These are phyloP conservation scores for Austroboletus eburneus DNA, from an alignment of 768 basidiomycete genomes.

Conservation along the genomic window DNA sequence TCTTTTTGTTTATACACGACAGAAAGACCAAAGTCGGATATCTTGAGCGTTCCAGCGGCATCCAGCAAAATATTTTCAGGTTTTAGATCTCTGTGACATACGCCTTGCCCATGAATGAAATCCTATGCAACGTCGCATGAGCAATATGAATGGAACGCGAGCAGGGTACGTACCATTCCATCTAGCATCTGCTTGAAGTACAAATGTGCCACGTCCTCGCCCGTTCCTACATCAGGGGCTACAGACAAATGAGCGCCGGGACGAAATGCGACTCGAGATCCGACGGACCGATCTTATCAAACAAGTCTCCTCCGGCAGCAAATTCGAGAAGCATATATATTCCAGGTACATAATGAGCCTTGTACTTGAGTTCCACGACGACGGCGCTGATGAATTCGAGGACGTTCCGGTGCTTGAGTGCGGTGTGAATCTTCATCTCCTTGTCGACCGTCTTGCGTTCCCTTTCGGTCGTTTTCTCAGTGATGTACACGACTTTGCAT, in stretches of 20 bases:
- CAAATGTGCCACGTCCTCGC: constrained; percentile 81
- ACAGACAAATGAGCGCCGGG: not conserved
- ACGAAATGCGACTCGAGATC: not conserved
- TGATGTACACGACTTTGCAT: constrained; percentile 78
- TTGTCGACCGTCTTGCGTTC: constrained; percentile 83
- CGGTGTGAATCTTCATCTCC: constrained; percentile 86
- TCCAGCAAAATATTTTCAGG: constrained; percentile 93
- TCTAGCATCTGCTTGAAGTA: constrained; percentile 85
- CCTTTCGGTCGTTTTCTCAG: constrained; percentile 55
- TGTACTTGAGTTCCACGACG: constrained; percentile 63
- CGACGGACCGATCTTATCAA: constrained; percentile 93
- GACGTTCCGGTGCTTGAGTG: constrained; percentile 73
- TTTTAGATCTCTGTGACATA: constrained; percentile 95
- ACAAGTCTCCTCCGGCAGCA: constrained; percentile 91
- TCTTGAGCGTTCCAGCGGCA: constrained; percentile 79
- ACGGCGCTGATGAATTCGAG: constrained; percentile 81
- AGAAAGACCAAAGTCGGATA: constrained; percentile 93
- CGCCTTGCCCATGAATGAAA: constrained; percentile 84
- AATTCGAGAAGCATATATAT: constrained; percentile 92
- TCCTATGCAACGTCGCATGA: constrained; percentile 38
- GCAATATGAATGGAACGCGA: not conserved
- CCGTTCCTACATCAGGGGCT: constrained; percentile 90
- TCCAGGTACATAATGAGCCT: constrained; percentile 62
- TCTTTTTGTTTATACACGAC: constrained; percentile 85
- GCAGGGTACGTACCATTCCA: constrained; percentile 61